phyloP scores from a whole-genome alignment of 306 rosid species.

The Cicer judaicum region DNA sequence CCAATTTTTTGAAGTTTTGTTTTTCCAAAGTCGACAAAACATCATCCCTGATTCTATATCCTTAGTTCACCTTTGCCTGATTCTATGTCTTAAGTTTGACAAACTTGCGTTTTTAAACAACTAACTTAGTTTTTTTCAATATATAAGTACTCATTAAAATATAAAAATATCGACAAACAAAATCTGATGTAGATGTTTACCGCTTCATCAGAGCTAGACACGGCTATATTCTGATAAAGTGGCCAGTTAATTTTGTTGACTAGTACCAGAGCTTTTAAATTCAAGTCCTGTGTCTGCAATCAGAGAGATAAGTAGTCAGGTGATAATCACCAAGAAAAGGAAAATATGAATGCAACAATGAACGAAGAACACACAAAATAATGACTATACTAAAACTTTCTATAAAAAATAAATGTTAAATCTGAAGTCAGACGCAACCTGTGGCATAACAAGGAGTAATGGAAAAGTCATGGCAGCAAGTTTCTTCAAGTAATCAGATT shows the following conservation, averaged over 20 bases:
- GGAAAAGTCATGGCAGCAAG: constrained; percentile 75
- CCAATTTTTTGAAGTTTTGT: background rate
- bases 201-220: constrained; percentile 48
- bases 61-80: constrained; percentile 24
- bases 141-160: constrained; percentile 1
- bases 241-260: constrained; percentile 76
- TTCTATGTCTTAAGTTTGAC: constrained; percentile 22
- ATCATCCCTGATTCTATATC: constrained; percentile 17
- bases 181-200: constrained; percentile 50
- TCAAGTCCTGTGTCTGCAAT: constrained; percentile 70
- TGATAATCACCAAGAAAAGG: constrained; percentile 33
- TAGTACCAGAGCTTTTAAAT: constrained; percentile 69
- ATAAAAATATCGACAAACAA: constrained; percentile 29
- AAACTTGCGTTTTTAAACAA: constrained; percentile 9
- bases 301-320: constrained; percentile 32
- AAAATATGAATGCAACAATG: constrained; percentile 17
- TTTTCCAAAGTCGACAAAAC: constrained; percentile 20
- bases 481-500: constrained; percentile 47
- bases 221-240: constrained; percentile 64
- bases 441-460: constrained; percentile 70
- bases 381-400: background rate
- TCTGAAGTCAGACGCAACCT: constrained; percentile 57
- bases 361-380: background rate
- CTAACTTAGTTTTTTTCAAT: constrained; percentile 3
- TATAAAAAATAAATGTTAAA: constrained; percentile 2